These are phyloP conservation scores for Helotiales sp. DNA, from an alignment of 2,329 filamentous ascomycete genomes.

Conservation along the genomic window DNA sequence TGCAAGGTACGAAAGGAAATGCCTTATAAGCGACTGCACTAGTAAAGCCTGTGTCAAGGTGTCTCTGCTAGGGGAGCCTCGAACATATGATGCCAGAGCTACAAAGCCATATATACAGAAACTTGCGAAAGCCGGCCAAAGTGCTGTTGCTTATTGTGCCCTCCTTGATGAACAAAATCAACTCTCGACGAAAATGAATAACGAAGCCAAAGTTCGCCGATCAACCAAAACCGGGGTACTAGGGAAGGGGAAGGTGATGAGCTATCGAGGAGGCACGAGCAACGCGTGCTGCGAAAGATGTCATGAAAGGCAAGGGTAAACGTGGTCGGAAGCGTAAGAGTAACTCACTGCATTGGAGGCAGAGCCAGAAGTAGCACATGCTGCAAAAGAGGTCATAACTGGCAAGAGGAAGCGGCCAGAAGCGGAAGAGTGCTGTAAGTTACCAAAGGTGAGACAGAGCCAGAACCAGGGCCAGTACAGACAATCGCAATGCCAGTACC, in stretches of 20 bases:
- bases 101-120: conserved; percentile 37
- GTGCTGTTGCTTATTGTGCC: conserved; percentile 35
- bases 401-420: not conserved
- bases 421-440: not conserved
- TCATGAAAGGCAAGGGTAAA: conserved; percentile 24
- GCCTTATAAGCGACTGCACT: too few species aligned
- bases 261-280: conserved; percentile 35
- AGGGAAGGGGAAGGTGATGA: conserved; percentile 31
- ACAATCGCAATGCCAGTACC: not conserved
- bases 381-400: not conserved
- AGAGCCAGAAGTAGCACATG: conserved; percentile 1
- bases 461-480: conserved; percentile 14
- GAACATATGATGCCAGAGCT: conserved; percentile 32
- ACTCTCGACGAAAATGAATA: conserved; percentile 27
- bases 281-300: conserved; percentile 18
- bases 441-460: not conserved
- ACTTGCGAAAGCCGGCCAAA: conserved; percentile 37
- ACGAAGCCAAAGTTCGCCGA: conserved; percentile 30
- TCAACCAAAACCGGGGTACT: conserved; percentile 27
- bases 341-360: conserved; percentile 14
- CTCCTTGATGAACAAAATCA: conserved; percentile 41
- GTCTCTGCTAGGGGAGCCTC: too few species aligned
- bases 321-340: conserved; percentile 27
- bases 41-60: too few species aligned
- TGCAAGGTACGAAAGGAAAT: too few species aligned